phyloP scores from a whole-genome alignment of 1,139 yeast genomes.

The Saccharomyces hybrid region DNA sequence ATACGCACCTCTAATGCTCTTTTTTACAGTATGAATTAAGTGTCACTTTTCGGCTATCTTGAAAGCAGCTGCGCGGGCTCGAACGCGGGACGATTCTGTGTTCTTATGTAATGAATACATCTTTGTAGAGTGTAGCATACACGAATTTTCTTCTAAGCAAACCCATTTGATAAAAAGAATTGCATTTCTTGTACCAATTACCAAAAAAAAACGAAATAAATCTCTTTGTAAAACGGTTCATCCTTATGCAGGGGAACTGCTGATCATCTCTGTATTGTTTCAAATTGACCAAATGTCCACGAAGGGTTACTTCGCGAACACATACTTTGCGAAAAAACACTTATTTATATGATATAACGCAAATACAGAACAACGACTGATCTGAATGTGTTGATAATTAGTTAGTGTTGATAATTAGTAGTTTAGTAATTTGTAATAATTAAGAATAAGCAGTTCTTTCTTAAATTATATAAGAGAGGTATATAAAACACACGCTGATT shows the following conservation, averaged over 20 bases:
- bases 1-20: no score
- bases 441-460: no score
- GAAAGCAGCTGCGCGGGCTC: neutral
- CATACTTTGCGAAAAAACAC: neutral
- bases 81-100: neutral
- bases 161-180: neutral
- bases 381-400: neutral
- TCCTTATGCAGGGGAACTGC: constrained; percentile 97
- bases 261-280: constrained; percentile 93
- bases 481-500: no score
- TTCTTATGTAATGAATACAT: neutral
- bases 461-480: no score
- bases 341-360: neutral
- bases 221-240: constrained; percentile 93
- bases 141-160: neutral
- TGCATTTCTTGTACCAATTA: constrained; percentile 1
- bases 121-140: neutral
- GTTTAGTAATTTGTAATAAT: neutral
- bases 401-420: neutral
- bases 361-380: neutral
- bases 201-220: constrained; percentile 58
- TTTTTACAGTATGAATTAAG: no score
- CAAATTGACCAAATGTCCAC: constrained; percentile 54
- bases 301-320: constrained; percentile 32
- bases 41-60: no score